Conservation (phyloP, 169 alveolate species). For the Theileria orientalis region DNA sequence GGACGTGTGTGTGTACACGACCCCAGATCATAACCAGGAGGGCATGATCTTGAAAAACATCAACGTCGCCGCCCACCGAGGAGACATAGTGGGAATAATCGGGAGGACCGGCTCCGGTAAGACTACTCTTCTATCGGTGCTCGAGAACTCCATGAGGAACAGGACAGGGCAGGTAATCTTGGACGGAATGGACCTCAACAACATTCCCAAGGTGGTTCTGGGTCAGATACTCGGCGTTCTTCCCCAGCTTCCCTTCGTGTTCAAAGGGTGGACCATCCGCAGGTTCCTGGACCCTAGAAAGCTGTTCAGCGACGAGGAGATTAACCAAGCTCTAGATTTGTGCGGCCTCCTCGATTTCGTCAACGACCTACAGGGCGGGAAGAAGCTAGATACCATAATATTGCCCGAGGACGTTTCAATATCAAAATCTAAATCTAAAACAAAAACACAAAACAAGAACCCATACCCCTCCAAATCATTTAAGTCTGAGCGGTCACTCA, state of each 20-base stretch:
- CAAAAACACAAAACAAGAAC: background rate
- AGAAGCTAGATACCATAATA: slow-evolving; percentile 34
- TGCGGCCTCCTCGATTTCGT: slow-evolving; percentile 56
- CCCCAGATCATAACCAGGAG: background rate
- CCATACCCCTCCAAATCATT: background rate
- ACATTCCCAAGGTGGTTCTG: slow-evolving; percentile 27
- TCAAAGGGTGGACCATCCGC: slow-evolving; percentile 66
- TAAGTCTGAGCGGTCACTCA: background rate
- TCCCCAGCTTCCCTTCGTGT: slow-evolving; percentile 59
- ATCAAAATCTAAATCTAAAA: background rate
- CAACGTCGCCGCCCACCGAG: slow-evolving; percentile 25
- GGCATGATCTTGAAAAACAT: slow-evolving; percentile 12
- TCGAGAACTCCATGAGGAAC: slow-evolving; percentile 22
- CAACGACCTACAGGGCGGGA: slow-evolving; percentile 17
- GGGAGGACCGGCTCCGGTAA: slow-evolving; percentile 69
- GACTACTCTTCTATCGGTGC: slow-evolving; percentile 44
- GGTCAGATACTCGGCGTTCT: slow-evolving; percentile 57
- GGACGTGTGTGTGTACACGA: slow-evolving; percentile 8
- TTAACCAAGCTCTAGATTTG: slow-evolving; percentile 42
- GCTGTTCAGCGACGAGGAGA: slow-evolving; percentile 48
- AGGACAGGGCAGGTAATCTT: slow-evolving; percentile 52
- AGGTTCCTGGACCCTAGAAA: slow-evolving; percentile 64
- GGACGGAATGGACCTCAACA: slow-evolving; percentile 55
- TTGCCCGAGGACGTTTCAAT: slow-evolving; percentile 1
- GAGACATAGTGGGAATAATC: slow-evolving; percentile 50